Percentiles rank a stretch among this genome's conserved stretches.
Conservation (phyloP, 306 rosid genomes). For the Pyrus pyrifolia region DNA sequence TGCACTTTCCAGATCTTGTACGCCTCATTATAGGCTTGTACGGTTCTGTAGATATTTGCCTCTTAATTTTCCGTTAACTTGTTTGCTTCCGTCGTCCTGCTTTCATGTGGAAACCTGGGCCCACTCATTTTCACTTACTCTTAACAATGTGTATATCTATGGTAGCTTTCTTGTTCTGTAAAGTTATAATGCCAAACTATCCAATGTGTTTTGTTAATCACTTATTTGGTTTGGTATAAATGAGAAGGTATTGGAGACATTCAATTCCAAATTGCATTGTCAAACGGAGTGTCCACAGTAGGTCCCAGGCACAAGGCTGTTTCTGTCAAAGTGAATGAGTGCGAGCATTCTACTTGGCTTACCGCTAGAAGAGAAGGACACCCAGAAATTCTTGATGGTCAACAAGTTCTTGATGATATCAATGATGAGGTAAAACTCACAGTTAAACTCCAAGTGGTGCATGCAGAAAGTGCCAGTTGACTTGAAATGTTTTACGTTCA, state of each 20-base stretch:
- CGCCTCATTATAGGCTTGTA: background rate
- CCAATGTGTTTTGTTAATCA: background rate
- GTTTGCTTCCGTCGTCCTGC: background rate
- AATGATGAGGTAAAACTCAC: conserved; percentile 34
- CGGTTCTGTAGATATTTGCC: background rate
- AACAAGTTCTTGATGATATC: conserved; percentile 40
- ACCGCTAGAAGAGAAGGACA: conserved; percentile 67
- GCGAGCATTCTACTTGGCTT: conserved; percentile 46
- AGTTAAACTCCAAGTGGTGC: background rate
- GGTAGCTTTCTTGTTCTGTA: background rate
- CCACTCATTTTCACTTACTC: background rate
- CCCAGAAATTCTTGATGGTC: conserved; percentile 54
- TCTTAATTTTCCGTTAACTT: background rate
- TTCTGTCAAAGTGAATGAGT: conserved; percentile 33
- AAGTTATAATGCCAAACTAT: background rate
- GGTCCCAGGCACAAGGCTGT: conserved; percentile 53
- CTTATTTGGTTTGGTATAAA: conserved; percentile 1
- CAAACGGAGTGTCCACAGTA: conserved; percentile 55
- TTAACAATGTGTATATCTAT: background rate
- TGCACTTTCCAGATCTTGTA: background rate
- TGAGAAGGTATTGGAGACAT: conserved; percentile 40
- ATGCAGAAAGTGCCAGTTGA: background rate
- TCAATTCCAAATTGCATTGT: conserved; percentile 49
- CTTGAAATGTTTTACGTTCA: background rate
- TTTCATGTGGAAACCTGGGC: background rate